Conservation (phyloP, 176 grass and related monocot species). For the Olyra latifolia region DNA sequence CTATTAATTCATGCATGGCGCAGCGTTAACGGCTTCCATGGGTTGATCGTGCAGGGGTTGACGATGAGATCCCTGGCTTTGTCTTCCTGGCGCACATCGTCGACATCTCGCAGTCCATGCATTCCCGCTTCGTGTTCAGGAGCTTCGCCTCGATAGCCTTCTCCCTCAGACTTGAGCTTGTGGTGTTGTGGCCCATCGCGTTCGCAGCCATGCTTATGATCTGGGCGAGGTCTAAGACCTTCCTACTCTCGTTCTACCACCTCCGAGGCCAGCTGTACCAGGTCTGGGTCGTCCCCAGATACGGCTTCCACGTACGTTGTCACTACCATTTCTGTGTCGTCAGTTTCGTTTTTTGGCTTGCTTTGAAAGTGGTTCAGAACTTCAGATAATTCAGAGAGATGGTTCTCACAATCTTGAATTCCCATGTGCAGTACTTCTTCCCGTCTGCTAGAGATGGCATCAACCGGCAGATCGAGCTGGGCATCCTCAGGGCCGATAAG, state of each 20-base stretch:
- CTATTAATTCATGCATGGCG: neutral
- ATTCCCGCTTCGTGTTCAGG: neutral
- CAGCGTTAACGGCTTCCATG: neutral
- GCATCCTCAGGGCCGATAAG: slow-evolving; percentile 63
- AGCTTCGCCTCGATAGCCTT: slow-evolving; percentile 31
- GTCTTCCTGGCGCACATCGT: slow-evolving; percentile 59
- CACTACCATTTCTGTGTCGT: neutral
- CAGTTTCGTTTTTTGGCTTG: neutral
- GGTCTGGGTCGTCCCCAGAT: slow-evolving; percentile 56
- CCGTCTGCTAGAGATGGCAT: slow-evolving; percentile 62
- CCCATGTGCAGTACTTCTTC: slow-evolving; percentile 50
- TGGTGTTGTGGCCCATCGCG: slow-evolving; percentile 32
- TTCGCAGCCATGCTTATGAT: slow-evolving; percentile 33
- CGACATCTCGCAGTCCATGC: slow-evolving; percentile 27
- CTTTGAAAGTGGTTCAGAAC: neutral
- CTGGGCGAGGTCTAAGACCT: slow-evolving; percentile 64
- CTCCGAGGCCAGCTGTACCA: slow-evolving; percentile 40
- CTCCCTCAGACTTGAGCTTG: neutral
- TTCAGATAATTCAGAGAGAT: neutral
- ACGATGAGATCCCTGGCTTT: slow-evolving; percentile 45
- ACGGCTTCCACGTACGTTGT: slow-evolving; percentile 53
- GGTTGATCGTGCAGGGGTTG: neutral
- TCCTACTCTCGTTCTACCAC: slow-evolving; percentile 49
- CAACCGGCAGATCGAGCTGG: slow-evolving; percentile 61
- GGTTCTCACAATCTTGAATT: neutral